A percentile compares a stretch with the other conserved stretches of the same genome.
phyloP scores from a whole-genome alignment of 257 asterid genomes.

The Solanum ossicruentum region DNA sequence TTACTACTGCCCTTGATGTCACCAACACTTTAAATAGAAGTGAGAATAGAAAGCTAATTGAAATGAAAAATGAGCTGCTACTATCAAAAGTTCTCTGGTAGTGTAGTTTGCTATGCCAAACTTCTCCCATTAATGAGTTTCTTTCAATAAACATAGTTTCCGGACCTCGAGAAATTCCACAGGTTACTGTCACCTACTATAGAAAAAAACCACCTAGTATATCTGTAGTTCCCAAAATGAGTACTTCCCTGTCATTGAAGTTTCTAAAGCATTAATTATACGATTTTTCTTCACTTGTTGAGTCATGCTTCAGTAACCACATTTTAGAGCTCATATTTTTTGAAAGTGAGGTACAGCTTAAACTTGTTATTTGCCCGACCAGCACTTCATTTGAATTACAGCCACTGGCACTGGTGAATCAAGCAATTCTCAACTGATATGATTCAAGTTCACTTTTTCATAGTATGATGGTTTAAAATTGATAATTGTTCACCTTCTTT shows the following conservation, averaged over 20 bases:
- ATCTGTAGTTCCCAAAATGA: too few species aligned
- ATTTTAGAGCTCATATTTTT: not conserved
- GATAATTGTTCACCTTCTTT: not conserved
- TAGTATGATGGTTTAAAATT: not conserved
- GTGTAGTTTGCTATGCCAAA: not conserved
- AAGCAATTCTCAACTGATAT: not conserved
- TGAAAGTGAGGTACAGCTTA: conserved; percentile 9
- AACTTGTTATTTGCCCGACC: too few species aligned
- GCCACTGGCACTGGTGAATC: not conserved
- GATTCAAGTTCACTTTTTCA: not conserved
- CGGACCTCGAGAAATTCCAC: not conserved
- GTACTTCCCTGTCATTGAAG: too few species aligned
- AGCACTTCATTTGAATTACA: not conserved
- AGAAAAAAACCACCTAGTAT: not conserved
- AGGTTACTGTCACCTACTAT: not conserved
- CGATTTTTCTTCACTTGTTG: not conserved
- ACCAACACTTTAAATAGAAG: too few species aligned
- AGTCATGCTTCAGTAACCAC: not conserved
- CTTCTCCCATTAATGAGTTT: too few species aligned
- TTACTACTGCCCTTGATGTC: not conserved
- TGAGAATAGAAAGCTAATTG: not conserved
- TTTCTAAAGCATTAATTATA: not conserved
- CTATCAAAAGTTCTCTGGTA: not conserved
- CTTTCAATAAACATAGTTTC: too few species aligned
- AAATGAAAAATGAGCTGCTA: not conserved